A percentile compares a stretch with the other conserved stretches of the same genome.
Conservation (phyloP, 2,329 filamentous ascomycete species). For the Pleoardoris graminearum region DNA sequence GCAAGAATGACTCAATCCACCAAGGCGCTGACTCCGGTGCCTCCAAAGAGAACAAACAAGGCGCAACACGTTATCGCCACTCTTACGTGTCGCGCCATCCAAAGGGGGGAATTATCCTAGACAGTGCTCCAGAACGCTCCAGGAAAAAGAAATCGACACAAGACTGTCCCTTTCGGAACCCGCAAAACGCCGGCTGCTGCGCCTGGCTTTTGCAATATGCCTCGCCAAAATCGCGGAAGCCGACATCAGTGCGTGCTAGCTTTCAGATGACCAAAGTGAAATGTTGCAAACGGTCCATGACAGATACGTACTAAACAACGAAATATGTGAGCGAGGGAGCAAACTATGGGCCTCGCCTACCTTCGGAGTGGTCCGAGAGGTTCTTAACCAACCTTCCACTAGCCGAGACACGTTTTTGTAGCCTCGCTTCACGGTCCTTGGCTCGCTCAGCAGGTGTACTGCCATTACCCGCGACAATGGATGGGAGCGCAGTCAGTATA, state of each 20-base stretch:
- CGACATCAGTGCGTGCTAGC: conserved; percentile 19
- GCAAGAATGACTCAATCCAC: conserved; percentile 5
- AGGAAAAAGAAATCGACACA: neutral
- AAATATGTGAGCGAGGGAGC: conserved; percentile 34
- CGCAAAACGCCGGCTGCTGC: too few species aligned
- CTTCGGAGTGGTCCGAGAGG: conserved; percentile 34
- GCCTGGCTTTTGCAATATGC: too few species aligned
- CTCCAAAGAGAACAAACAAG: too few species aligned
- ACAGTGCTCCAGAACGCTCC: neutral
- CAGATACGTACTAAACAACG: conserved; percentile 41
- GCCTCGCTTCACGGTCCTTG: conserved; percentile 40
- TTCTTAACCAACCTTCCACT: conserved; percentile 47
- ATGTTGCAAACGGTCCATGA: conserved; percentile 37
- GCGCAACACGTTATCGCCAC: too few species aligned
- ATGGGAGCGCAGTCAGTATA: conserved; percentile 64
- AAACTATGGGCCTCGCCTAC: conserved; percentile 40
- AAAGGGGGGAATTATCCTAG: conserved; percentile 6
- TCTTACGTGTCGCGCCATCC: conserved; percentile 1
- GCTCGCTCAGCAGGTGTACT: conserved; percentile 44
- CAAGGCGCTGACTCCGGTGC: neutral
- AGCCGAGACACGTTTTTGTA: conserved; percentile 48
- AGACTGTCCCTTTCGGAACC: neutral
- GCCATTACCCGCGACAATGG: conserved; percentile 49
- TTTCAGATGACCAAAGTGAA: conserved; percentile 35
- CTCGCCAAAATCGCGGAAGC: too few species aligned